Evolutionary conservation across 306 rosid species (phyloP).

Genomic region (Begonia loranthoides): DNA sequence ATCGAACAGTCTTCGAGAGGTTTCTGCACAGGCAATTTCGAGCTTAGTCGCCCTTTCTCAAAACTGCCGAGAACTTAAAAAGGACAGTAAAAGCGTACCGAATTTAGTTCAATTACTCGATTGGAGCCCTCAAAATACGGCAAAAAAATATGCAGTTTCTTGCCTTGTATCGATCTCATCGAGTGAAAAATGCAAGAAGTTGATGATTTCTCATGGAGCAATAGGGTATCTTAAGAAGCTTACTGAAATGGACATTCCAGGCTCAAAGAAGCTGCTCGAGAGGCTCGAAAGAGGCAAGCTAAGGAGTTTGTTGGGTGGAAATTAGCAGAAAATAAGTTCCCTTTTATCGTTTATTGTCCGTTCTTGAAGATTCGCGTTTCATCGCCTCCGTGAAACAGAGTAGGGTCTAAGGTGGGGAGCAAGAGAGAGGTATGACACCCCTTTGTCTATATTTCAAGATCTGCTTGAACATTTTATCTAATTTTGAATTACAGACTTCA

Average conservation of each 20-base stretch:
- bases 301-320: conserved; percentile 72
- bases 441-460: too few relatives aligned
- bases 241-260: conserved; percentile 73
- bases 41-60: conserved; percentile 48
- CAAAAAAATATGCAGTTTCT: conserved; percentile 69
- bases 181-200: conserved; percentile 65
- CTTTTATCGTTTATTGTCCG: not conserved
- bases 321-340: conserved; percentile 2
- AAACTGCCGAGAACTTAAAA: conserved; percentile 71
- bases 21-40: conserved; percentile 61
- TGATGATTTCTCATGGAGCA: conserved; percentile 91
- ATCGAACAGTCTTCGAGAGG: conserved; percentile 48
- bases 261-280: conserved; percentile 85
- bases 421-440: too few relatives aligned
- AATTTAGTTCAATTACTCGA: conserved; percentile 86
- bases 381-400: not conserved
- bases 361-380: not conserved
- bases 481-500: too few relatives aligned
- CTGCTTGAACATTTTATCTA: too few relatives aligned
- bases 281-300: conserved; percentile 75
- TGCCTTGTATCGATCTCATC: conserved; percentile 62
- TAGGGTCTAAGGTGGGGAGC: too few relatives aligned
- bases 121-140: conserved; percentile 70
- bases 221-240: conserved; percentile 95
- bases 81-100: conserved; percentile 65